Evolutionary conservation across 2,329 filamentous ascomycete genomes (phyloP).

Genomic region (Cephalotrichum gorgonifer): DNA sequence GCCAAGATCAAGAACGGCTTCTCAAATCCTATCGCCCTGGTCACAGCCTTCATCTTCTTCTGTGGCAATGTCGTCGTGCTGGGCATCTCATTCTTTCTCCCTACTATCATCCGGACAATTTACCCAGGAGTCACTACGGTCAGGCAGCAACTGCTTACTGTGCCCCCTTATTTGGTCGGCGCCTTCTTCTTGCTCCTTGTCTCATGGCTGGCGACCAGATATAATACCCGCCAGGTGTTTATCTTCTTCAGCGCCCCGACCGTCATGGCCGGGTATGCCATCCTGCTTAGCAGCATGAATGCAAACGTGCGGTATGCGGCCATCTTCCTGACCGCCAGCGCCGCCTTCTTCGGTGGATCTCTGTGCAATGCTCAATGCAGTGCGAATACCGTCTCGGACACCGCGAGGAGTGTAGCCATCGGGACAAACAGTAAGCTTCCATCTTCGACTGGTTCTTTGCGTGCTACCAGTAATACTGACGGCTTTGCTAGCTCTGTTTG

Average conservation of each 20-base stretch:
- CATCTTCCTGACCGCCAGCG: constrained; percentile 34
- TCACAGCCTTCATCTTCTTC: constrained; percentile 11
- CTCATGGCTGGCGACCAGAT: constrained; percentile 11
- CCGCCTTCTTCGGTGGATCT: constrained; percentile 50
- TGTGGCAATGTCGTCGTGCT: constrained; percentile 10
- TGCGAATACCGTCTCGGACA: constrained; percentile 56
- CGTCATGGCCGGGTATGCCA: constrained; percentile 31
- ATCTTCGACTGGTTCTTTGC: not conserved
- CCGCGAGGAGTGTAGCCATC: constrained; percentile 49
- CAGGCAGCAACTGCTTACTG: constrained; percentile 17
- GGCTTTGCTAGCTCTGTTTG: constrained; percentile 4
- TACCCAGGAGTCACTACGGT: constrained; percentile 18
- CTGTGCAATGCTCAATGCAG: constrained; percentile 53
- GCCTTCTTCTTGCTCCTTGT: constrained; percentile 11
- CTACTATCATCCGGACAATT: constrained; percentile 14
- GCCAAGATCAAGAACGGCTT: constrained; percentile 46
- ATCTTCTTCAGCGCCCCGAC: constrained; percentile 11
- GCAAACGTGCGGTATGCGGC: constrained; percentile 35
- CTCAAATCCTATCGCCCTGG: constrained; percentile 25
- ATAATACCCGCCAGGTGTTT: constrained; percentile 11
- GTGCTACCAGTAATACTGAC: not conserved
- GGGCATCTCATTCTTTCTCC: constrained; percentile 32
- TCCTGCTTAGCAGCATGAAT: constrained; percentile 23
- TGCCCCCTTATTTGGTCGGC: constrained; percentile 15
- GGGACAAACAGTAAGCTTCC: constrained; percentile 30